phyloP scores from a whole-genome alignment of 2,329 filamentous ascomycete species.

The Cladophialophora chaetospira region DNA sequence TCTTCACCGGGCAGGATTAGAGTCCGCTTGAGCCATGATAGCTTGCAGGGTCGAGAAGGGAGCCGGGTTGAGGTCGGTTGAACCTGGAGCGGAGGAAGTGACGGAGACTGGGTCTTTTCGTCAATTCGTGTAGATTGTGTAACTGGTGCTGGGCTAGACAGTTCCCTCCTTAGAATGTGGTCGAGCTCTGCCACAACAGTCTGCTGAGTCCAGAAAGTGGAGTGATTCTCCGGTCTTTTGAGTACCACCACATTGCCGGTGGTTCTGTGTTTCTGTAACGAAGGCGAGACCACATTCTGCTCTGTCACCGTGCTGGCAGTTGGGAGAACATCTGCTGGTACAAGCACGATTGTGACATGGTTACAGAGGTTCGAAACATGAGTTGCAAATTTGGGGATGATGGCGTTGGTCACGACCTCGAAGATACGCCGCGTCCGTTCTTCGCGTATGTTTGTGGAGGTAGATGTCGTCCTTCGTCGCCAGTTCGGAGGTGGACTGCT shows the following conservation, averaged over 20 bases:
- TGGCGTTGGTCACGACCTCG: conserved; percentile 41
- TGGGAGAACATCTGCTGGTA: conserved; percentile 45
- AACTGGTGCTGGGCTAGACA: not conserved
- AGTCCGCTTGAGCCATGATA: conserved; percentile 26
- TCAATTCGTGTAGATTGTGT: not conserved
- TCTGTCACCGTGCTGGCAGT: conserved; percentile 36
- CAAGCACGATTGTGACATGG: conserved; percentile 47
- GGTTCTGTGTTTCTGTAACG: conserved; percentile 13
- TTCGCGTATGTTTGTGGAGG: conserved; percentile 17
- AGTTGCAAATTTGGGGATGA: conserved; percentile 45
- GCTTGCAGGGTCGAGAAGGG: conserved; percentile 17
- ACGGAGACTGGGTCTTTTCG: not conserved
- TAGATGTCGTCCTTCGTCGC: conserved; percentile 29
- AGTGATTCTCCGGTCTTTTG: conserved; percentile 42
- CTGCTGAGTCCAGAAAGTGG: conserved; percentile 48
- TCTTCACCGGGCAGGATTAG: conserved; percentile 23
- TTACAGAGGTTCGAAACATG: conserved; percentile 46
- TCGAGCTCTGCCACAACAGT: conserved; percentile 45
- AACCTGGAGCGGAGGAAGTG: not conserved
- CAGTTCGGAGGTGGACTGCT: not conserved
- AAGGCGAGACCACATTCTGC: conserved; percentile 39
- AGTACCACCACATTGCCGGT: conserved; percentile 41
- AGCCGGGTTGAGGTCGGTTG: conserved; percentile 3
- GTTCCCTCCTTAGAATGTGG: conserved; percentile 16
- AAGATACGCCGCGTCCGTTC: conserved; percentile 44